A percentile compares a stretch with the other conserved stretches of the same genome.
Conservation (phyloP, 140 eudicot species). For the Senecio squalidus region DNA sequence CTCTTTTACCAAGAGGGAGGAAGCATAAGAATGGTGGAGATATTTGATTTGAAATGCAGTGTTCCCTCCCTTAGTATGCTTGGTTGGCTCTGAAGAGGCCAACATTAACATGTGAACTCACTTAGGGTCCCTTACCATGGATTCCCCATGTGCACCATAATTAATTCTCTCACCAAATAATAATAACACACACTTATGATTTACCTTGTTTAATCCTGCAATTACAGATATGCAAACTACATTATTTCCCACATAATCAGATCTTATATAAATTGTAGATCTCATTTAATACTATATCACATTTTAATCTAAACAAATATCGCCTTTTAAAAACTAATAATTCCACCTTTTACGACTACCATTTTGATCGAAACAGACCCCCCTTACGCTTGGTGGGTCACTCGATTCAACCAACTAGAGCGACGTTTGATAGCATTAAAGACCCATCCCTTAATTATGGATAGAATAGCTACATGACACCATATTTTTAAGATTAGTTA, state of each 20-base stretch:
- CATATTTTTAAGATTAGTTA: background rate
- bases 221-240: conserved; percentile 32
- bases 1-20: conserved; percentile 6
- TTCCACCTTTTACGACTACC: conserved; percentile 17
- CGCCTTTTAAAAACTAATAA: conserved; percentile 24
- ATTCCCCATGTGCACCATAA: conserved; percentile 39
- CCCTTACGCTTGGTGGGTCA: conserved; percentile 17
- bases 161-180: conserved; percentile 36
- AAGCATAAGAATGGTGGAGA: conserved; percentile 7
- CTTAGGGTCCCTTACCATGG: conserved; percentile 31
- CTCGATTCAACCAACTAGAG: background rate
- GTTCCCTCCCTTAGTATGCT: conserved; percentile 11
- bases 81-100: conserved; percentile 30
- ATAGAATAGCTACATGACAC: conserved; percentile 11
- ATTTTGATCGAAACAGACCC: conserved; percentile 1
- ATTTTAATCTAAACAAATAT: conserved; percentile 21
- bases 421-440: conserved; percentile 5
- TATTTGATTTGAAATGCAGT: conserved; percentile 20
- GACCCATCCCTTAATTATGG: conserved; percentile 9
- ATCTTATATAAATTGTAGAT: conserved; percentile 21
- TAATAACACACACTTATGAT: conserved; percentile 23
- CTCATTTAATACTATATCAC: conserved; percentile 17
- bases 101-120: conserved; percentile 38
- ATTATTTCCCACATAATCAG: conserved; percentile 37
- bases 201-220: conserved; percentile 22